Evolutionary conservation across 2,329 filamentous ascomycete genomes (phyloP), one percentile per base, ranked within the genome.

Genomic region (Ceratocystis lukuohia): DNA sequence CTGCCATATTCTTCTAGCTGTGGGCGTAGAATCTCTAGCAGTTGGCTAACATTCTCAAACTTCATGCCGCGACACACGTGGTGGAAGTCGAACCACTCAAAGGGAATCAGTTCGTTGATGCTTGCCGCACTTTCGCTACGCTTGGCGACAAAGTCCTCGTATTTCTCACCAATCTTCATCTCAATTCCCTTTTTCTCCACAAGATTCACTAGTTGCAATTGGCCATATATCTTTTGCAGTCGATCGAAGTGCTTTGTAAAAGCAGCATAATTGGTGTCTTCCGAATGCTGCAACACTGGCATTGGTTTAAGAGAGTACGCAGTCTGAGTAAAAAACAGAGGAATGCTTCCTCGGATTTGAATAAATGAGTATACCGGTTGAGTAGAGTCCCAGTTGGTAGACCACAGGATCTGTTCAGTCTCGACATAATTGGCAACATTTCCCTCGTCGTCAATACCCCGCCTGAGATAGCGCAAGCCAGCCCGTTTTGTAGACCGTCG

Each of bases 21-120:
- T 3, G 80, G 76, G 33, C 82, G 82, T 3, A 97, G 76, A 0
- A 79, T 85, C 61, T 90, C 82, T 64, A 99, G 80, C 1, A 99
- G 81, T 33, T 87, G 79, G 66, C 86, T 88, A 12, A 97, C 92
- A 68, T 97, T 97, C 72, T 97, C 93, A 72, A 97, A 99, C 71
- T 91, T 95, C 93, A 99, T 96, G 0, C 94, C 94, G 17, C 91
- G 87, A 72, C 94, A 97, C 33, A 89, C 89, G 20, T 85, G 82
- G 74, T 97, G 94, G 72, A 99, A 99, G 73, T 99, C 94, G 71
- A 97, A 99, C 94, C 94, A 99, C 73, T 96, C 90, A 72, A 96
- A 95, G 0, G 79, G 81, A 6, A 74, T 71, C 1, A 61, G 46
- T 22, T 67, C 37, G 30, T 66, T 44, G 17, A 22, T 61, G 17